Percentiles rank a stretch among this genome's conserved stretches.
phyloP scores from a whole-genome alignment of 768 basidiomycete species.

The Lyophyllum semitale region DNA sequence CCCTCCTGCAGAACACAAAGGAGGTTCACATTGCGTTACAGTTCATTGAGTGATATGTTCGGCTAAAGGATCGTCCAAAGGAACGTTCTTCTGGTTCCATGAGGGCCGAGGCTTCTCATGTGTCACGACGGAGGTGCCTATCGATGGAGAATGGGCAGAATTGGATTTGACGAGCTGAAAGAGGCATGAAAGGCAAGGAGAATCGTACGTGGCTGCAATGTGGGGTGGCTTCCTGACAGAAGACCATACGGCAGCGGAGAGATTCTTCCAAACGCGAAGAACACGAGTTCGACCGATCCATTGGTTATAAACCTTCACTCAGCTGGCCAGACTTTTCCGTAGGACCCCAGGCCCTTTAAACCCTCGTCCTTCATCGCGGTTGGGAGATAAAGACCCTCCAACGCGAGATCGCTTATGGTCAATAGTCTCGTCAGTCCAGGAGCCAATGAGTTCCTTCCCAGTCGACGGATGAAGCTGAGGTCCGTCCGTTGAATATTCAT shows the following conservation, averaged over 20 bases:
- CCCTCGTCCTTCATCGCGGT: not conserved
- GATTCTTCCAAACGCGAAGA: constrained; percentile 1
- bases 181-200: constrained; percentile 24
- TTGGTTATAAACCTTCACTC: constrained; percentile 2
- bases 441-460: too few relatives aligned
- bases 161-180: constrained; percentile 15
- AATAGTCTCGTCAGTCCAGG: too few relatives aligned
- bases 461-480: too few relatives aligned
- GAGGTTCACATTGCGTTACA: not conserved
- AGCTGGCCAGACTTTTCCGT: not conserved
- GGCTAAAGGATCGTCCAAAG: not conserved
- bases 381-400: not conserved
- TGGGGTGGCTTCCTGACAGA: constrained; percentile 23
- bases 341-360: too few relatives aligned
- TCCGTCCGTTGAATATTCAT: too few relatives aligned
- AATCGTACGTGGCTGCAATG: constrained; percentile 18
- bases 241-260: constrained; percentile 19
- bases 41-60: constrained; percentile 2
- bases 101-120: constrained; percentile 15
- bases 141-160: constrained; percentile 21
- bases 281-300: constrained; percentile 6
- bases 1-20: not conserved
- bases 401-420: not conserved
- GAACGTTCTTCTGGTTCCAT: constrained; percentile 7
- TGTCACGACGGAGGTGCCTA: constrained; percentile 11